Evolutionary conservation across 441 rosid genomes (phyloP), one percentile per base, ranked within the genome.

Genomic region (Dalechampia spathulata): DNA sequence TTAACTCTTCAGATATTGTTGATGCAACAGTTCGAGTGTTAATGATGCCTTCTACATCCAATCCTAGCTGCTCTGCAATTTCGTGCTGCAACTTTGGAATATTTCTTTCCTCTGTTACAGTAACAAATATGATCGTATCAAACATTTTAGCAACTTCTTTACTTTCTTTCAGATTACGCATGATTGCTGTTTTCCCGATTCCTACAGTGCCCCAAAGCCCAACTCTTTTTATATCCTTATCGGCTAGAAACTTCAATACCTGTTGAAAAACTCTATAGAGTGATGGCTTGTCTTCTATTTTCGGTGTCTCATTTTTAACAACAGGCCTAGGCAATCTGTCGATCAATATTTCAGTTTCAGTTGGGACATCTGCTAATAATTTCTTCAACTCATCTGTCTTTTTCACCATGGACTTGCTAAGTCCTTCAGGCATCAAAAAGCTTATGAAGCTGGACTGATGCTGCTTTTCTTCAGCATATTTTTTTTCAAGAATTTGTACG

Each of bases 141-240:
- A 70, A 70, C 61, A 64, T 54, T 58, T 53, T 40, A 39, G 62
- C 41, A 3, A 67, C 55, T 23, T 61, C 40, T 20, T 64, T 50
- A 46, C 37, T 39, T 20, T 64, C 56, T 41, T 61, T 64, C 65
- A 74, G 32, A 56, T 65, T 72, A 38, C 65, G 65, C 67, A 71
- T 62, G 12, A 71, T 55, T 14, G 72, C 36, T 30, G 74, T 65
- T 60, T 75, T 71, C 4, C 76, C 79, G 0, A 34, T 61, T 0
- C 79, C 76, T 5, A 65, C 60, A 46, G 30, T 52, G 27, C 79
- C 76, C 59, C 69, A 68, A 3, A 71, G 53, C 20, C 70, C 79
- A 27, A 72, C 57, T 21, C 50, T 66, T 45, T 44, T 66, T 1
- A 63, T 22, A 22, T 22, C 14, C n/a, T 34, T 51, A 23, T 65